Evolutionary conservation across 139 green algal genomes (phyloP).

Genomic region (Picochlorum sp.): DNA sequence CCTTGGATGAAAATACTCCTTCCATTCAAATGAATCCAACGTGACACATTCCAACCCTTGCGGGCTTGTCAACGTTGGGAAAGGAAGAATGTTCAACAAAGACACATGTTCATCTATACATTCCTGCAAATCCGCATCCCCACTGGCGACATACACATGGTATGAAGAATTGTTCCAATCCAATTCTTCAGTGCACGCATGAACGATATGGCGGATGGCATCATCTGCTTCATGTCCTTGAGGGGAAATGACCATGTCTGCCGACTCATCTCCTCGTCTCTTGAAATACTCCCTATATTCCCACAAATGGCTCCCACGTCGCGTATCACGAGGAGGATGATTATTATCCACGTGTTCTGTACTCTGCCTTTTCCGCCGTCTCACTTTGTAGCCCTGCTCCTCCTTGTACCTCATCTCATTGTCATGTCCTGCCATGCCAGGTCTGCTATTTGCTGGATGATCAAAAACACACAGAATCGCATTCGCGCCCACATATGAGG

Average conservation of each 20-base stretch:
- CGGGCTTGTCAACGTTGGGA: neutral
- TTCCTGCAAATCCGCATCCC: slow-evolving; percentile 14
- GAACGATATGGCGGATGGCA: neutral
- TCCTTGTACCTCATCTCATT: no score
- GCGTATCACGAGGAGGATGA: no score
- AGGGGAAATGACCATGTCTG: neutral
- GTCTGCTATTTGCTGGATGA: no score
- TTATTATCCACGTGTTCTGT: no score
- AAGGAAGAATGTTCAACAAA: slow-evolving; percentile 6
- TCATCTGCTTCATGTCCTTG: slow-evolving; percentile 5
- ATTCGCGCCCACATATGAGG: no score
- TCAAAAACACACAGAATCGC: no score
- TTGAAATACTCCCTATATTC: neutral
- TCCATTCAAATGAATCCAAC: neutral
- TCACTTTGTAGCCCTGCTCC: no score
- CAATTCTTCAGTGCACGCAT: neutral
- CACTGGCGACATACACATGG: slow-evolving; percentile 3
- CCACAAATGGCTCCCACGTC: neutral
- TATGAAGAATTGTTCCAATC: neutral
- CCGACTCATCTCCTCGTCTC: neutral
- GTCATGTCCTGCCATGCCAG: no score
- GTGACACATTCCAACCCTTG: neutral
- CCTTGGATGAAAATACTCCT: neutral
- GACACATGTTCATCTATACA: neutral
- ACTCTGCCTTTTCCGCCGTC: no score